A percentile compares a stretch with the other conserved stretches of the same genome.
Conservation (phyloP, 108 stramenopile species). For the Skeletonema marinoi region DNA sequence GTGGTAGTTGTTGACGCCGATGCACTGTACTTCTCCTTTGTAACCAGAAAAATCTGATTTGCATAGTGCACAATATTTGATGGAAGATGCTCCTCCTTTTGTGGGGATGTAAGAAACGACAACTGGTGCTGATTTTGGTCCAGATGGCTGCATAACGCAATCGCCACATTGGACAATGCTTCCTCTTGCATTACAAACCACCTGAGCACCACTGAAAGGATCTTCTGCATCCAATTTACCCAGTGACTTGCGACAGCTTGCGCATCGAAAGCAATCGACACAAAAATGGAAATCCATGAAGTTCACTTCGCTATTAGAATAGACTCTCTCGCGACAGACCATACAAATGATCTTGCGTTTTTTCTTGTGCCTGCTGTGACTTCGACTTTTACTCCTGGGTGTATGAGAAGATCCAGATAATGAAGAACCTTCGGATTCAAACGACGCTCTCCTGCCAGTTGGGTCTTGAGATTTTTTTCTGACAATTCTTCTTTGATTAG, state of each 20-base stretch:
- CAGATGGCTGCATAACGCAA: background rate
- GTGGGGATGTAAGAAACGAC: background rate
- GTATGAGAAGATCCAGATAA: background rate
- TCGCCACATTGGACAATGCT: constrained; percentile 33
- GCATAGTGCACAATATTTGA: constrained; percentile 5
- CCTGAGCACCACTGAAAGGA: constrained; percentile 8
- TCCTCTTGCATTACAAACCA: constrained; percentile 31
- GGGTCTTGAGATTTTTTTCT: background rate
- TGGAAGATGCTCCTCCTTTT: background rate
- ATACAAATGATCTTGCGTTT: background rate
- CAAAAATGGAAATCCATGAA: constrained; percentile 20
- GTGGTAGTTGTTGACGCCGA: constrained; percentile 20
- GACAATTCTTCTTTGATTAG: background rate
- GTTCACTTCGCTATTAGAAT: background rate
- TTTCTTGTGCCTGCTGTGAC: constrained; percentile 3
- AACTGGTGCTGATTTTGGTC: background rate
- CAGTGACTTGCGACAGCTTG: background rate
- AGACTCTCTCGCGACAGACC: background rate
- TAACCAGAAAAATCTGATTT: constrained; percentile 10
- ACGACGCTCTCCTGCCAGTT: background rate
- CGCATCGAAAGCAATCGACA: constrained; percentile 8
- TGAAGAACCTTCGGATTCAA: background rate
- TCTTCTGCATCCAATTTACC: background rate
- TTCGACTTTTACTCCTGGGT: background rate
- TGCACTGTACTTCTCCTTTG: constrained; percentile 23